A percentile compares a stretch with the other conserved stretches of the same genome.
phyloP scores from a whole-genome alignment of 306 rosid species.

The Lotus japonicus region DNA sequence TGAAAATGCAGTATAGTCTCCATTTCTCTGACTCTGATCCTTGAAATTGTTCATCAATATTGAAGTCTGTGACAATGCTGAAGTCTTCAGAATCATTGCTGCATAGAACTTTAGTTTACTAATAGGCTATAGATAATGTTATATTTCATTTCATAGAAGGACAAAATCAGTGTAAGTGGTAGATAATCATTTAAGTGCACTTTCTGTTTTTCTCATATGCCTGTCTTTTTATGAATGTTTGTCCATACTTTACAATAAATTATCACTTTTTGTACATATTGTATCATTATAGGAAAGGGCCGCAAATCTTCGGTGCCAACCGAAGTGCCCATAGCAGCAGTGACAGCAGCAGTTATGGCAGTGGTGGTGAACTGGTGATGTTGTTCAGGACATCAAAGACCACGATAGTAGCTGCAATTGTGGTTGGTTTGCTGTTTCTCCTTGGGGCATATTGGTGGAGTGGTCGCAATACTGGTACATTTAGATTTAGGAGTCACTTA shows the following conservation, averaged over 20 bases:
- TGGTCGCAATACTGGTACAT: conserved; percentile 52
- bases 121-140: too few species aligned
- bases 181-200: too few species aligned
- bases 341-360: conserved; percentile 71
- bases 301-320: conserved; percentile 67
- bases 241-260: conserved; percentile 30
- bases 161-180: too few species aligned
- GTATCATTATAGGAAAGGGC: conserved; percentile 75
- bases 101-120: too few species aligned
- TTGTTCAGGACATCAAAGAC: conserved; percentile 58
- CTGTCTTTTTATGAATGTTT: conserved; percentile 26
- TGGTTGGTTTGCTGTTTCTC: conserved; percentile 71
- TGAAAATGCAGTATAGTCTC: too few species aligned
- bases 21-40: too few species aligned
- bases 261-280: conserved; percentile 58
- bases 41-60: too few species aligned
- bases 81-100: too few species aligned
- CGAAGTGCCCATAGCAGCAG: conserved; percentile 73
- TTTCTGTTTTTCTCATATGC: neutral
- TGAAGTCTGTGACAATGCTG: too few species aligned
- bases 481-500: conserved; percentile 53
- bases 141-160: too few species aligned
- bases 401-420: conserved; percentile 52
- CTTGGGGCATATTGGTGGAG: conserved; percentile 75
- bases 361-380: conserved; percentile 63